Base-by-base conservation (phyloP, 352 stramenopile genomes). In the Pythium dissimile region DNA sequence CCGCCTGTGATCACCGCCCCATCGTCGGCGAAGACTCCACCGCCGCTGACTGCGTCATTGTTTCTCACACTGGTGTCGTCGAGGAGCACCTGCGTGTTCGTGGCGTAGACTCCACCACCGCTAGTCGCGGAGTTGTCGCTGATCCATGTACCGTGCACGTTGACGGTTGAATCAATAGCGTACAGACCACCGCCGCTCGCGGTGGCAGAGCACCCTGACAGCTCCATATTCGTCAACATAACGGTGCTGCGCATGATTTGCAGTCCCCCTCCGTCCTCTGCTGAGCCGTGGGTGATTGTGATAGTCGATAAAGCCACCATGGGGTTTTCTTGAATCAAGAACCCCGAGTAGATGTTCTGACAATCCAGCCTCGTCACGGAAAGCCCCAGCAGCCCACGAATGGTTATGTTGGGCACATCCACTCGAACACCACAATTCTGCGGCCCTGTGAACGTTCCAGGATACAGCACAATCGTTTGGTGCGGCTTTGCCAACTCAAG, bases 391-490 rank as follows among this genome's bases (percentile, higher is more conserved):
- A 89, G 46, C 0, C 79, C 79, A 23, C 71, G 68, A 35, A 87
- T 74, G 0, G 62, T 65, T 15, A 87, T 39, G 15, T 57, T 37
- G 7, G 49, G 24, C 0, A 39, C 68, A 6, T 46, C 44, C 4
- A 83, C 23, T 44, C 30, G 42, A 6, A 83, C n/a, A 4, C 65
- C 62, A 45, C 79, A 89, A 42, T 87, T 84, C 2, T 61, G 26
- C 3, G 23, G 10, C 0, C 74, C 74, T 3, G 11, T 51, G 35
- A 76, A 86, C 0, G 62, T 62, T 1, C 76, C 76, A 2, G 72
- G 76, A 47, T 87, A 87, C 20, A 89, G 15, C 11, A 86, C 53
- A 35, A 89, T 76, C 0, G 59, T 75, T 45, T 83, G 60, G 3
- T 56, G 35, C 0, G 61, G 21, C 6, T 57, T 54, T 2, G 62